phyloP scores from a whole-genome alignment of 768 basidiomycete species.

The Gelatoporia subvermispora region DNA sequence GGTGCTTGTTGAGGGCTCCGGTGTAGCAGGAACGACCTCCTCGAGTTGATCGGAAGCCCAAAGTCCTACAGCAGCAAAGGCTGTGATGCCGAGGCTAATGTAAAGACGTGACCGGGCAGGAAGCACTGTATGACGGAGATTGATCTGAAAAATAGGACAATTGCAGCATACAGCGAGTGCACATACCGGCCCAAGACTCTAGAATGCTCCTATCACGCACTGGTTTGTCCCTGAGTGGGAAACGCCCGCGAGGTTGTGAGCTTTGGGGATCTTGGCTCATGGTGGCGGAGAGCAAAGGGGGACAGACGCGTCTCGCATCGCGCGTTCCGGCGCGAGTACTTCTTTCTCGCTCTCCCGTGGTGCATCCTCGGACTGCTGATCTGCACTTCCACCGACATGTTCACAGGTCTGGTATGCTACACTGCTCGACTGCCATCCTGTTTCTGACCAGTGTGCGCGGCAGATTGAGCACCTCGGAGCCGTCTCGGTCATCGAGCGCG shows the following conservation, averaged over 20 bases:
- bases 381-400: constrained; percentile 43
- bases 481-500: constrained; percentile 57
- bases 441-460: constrained; percentile 8
- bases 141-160: no score
- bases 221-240: constrained; percentile 6
- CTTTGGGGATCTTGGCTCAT: not conserved
- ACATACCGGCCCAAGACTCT: constrained; percentile 23
- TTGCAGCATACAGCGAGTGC: no score
- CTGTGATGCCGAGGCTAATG: constrained; percentile 28
- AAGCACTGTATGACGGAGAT: constrained; percentile 24
- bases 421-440: constrained; percentile 1
- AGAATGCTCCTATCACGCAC: constrained; percentile 18
- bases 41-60: constrained; percentile 28
- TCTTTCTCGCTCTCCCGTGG: constrained; percentile 1
- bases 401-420: constrained; percentile 68
- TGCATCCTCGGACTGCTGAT: no score
- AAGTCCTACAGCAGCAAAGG: constrained; percentile 25
- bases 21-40: constrained; percentile 15
- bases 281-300: constrained; percentile 1
- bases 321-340: not conserved
- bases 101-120: constrained; percentile 28
- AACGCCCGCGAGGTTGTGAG: no score
- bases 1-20: not conserved
- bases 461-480: constrained; percentile 90
- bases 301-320: not conserved